Conservation (phyloP, 768 basidiomycete species). For the Tylopilus sp. region DNA sequence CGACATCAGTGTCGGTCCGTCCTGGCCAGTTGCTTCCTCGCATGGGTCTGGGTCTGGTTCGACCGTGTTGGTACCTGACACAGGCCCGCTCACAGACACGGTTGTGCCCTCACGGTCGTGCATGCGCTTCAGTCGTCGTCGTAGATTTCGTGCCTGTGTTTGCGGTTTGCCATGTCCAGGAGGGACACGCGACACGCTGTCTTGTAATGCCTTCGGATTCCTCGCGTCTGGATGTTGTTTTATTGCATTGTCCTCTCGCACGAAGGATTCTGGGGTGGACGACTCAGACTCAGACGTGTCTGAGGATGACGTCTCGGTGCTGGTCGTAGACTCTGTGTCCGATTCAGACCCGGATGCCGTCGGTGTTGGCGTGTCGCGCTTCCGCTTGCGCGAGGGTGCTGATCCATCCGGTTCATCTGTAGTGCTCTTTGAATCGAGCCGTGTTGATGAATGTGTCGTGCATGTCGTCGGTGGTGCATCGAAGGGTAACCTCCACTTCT, state of each 20-base stretch:
- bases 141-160: slow-evolving; percentile 56
- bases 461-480: too few species aligned
- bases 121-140: slow-evolving; percentile 46
- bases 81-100: slow-evolving; percentile 22
- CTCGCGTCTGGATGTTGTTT: too few species aligned
- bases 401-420: background rate
- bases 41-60: slow-evolving; percentile 1
- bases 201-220: background rate
- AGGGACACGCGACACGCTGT: slow-evolving; percentile 36
- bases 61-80: slow-evolving; percentile 42
- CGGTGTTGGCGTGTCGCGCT: slow-evolving; percentile 17
- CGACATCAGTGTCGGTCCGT: slow-evolving; percentile 30
- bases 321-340: background rate
- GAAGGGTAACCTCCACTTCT: too few species aligned
- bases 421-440: too few species aligned
- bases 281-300: slow-evolving; percentile 16
- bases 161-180: slow-evolving; percentile 58
- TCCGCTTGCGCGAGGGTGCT: slow-evolving; percentile 20
- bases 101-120: slow-evolving; percentile 23
- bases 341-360: slow-evolving; percentile 21
- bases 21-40: slow-evolving; percentile 1
- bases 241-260: too few species aligned
- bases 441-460: too few species aligned
- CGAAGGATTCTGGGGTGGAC: slow-evolving; percentile 1
- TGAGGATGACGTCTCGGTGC: background rate